Evolutionary conservation across 805 yeast species (phyloP), one percentile per base, ranked within the genome.

Genomic region (Ogataea siamensis): DNA sequence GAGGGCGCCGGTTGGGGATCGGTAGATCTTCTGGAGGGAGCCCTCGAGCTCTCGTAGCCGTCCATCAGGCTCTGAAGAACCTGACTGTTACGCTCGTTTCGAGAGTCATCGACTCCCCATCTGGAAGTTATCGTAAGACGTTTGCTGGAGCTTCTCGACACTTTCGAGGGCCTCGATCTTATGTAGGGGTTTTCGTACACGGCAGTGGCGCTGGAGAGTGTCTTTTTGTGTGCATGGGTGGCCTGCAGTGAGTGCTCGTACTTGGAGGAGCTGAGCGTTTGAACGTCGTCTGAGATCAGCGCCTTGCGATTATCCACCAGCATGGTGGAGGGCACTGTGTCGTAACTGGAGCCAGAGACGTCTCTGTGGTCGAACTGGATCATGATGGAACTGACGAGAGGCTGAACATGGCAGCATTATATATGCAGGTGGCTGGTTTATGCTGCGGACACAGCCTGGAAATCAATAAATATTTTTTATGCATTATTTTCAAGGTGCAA

Each of bases 21-120:
- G n/a, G n/a, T n/a, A n/a, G n/a, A n/a, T n/a, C n/a, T n/a, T n/a
- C n/a, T n/a, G n/a, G n/a, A n/a, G n/a, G n/a, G n/a, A n/a, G n/a
- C n/a, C n/a, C n/a, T n/a, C n/a, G n/a, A n/a, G 13, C 36, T 31
- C 8, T 12, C 21, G 18, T 38, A 25, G 26, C 37, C 38, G 21
- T 37, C 39, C 19, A 41, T 35, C n/a, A 46, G 37, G 14, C 40
- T 36, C 23, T 36, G 33, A 23, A 46, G 13, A 16, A 48, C 9
- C 33, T 32, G 24, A 26, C 46, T 43, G 31, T 42, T 41, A 24
- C 45, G 39, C 24, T 32, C 14, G 20, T 27, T 25, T 16, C 40
- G 48, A 7, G 3, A 13, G 8, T 32, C 32, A 15, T 37, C 40
- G 12, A 39, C 11, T 10, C 49, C 50, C 45, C 45, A 46, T 17